Conservation (phyloP, 345 rosid genomes). For the Arabidopsis suecica region DNA sequence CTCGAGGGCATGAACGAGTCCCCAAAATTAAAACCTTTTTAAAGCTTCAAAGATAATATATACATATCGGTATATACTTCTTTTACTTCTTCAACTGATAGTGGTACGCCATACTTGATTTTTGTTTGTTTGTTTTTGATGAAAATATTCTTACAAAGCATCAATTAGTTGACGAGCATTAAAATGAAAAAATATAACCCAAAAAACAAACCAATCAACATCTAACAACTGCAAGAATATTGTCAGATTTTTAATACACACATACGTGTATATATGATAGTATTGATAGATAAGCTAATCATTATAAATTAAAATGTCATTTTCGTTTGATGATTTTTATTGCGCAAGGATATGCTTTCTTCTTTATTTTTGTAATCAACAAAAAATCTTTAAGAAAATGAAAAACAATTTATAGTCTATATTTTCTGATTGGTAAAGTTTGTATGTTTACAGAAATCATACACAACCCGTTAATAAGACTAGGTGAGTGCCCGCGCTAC, state of each 20-base stretch:
- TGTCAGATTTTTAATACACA: constrained; percentile 17
- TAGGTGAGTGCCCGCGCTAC: too few relatives aligned
- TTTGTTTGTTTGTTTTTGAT: not conserved
- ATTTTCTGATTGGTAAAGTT: not conserved
- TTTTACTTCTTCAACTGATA: not conserved
- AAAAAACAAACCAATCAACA: constrained; percentile 33
- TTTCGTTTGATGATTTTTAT: not conserved
- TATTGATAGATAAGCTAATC: constrained; percentile 13
- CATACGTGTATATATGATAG: constrained; percentile 27
- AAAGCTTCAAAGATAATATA: constrained; percentile 20
- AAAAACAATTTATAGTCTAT: not conserved
- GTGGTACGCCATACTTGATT: constrained; percentile 35
- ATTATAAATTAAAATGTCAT: constrained; percentile 22
- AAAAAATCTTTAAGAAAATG: not conserved
- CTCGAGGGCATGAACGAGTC: constrained; percentile 31
- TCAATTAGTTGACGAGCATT: constrained; percentile 17
- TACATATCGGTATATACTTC: not conserved
- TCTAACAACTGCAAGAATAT: constrained; percentile 29
- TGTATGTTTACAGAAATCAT: not conserved
- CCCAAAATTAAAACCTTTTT: not conserved
- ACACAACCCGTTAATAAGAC: not conserved
- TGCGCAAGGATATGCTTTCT: not conserved
- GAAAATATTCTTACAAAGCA: not conserved
- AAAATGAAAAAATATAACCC: not conserved
- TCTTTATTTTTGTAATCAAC: not conserved